Conservation (phyloP, 2,329 filamentous ascomycete species). For the Microascus cirrosus region DNA sequence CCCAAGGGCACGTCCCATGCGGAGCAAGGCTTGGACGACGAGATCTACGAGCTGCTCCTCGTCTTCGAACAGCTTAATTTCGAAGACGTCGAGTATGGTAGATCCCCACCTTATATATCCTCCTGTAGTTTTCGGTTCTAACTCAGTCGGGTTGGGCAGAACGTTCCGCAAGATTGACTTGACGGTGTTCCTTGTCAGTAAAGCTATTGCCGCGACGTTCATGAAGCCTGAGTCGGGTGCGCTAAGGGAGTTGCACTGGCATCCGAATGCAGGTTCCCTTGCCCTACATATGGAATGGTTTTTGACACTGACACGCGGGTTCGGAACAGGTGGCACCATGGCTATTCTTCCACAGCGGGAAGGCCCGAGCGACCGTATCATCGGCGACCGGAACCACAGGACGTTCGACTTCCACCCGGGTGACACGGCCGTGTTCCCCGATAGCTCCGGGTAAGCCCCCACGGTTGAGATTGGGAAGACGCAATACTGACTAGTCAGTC, state of each 20-base stretch:
- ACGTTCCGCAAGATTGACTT: conserved; percentile 54
- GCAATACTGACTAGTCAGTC: too few relatives aligned
- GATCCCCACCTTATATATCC: conserved; percentile 8
- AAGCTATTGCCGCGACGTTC: conserved; percentile 53
- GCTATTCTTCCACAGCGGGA: conserved; percentile 58
- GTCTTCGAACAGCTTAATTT: conserved; percentile 58
- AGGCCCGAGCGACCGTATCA: conserved; percentile 53
- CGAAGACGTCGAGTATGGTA: conserved; percentile 48
- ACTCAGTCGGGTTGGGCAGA: too few relatives aligned
- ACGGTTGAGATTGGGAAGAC: too few relatives aligned
- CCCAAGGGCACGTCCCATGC: conserved; percentile 55
- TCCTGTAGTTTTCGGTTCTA: too few relatives aligned
- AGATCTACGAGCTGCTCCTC: conserved; percentile 57
- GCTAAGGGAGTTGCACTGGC: conserved; percentile 58
- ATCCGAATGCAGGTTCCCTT: conserved; percentile 43
- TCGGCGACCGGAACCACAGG: conserved; percentile 46
- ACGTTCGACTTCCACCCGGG: conserved; percentile 58
- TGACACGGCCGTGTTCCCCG: conserved; percentile 59
- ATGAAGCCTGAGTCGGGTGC: conserved; percentile 52
- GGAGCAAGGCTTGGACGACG: conserved; percentile 51
- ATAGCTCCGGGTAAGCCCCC: conserved; percentile 40
- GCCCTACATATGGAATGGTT: background rate
- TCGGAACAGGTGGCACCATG: conserved; percentile 49
- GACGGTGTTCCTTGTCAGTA: conserved; percentile 54
- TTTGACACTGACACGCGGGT: background rate